A percentile compares a stretch with the other conserved stretches of the same genome.
Evolutionary conservation across 495 filamentous ascomycete species (phyloP).

Genomic region (Penicillium subrubescens): DNA sequence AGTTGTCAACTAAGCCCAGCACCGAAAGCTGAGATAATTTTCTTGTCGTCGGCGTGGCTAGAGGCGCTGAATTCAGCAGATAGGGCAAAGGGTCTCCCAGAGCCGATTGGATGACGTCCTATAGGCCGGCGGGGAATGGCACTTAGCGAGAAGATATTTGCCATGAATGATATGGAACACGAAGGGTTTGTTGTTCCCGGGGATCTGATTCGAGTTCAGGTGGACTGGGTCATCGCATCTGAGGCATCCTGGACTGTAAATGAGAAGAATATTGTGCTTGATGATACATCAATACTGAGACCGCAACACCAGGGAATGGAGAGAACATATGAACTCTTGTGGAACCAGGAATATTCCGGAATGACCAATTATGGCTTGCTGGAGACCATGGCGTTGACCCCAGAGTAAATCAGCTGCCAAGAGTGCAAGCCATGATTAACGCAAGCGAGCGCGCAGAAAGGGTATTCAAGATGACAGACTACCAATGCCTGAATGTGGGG

Average conservation of each 20-base stretch:
- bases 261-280: background rate
- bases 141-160: constrained; percentile 46
- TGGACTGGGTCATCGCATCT: constrained; percentile 48
- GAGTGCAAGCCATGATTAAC: constrained; percentile 38
- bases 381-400: constrained; percentile 52
- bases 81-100: background rate
- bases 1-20: background rate
- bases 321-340: constrained; percentile 36
- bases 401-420: constrained; percentile 33
- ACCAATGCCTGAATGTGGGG: constrained; percentile 43
- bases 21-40: background rate
- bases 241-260: constrained; percentile 44
- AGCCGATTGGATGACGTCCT: background rate
- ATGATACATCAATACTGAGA: background rate
- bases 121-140: constrained; percentile 35
- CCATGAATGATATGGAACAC: constrained; percentile 36
- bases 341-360: constrained; percentile 44
- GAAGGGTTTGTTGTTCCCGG: constrained; percentile 38
- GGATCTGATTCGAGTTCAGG: constrained; percentile 38
- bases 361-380: constrained; percentile 52
- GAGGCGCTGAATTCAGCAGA: background rate
- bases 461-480: constrained; percentile 48
- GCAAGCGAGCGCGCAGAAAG: constrained; percentile 34
- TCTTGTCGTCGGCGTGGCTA: background rate
- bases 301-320: constrained; percentile 37